A percentile compares a stretch with the other conserved stretches of the same genome.
These are phyloP conservation scores for Botrytis squamosa DNA, from an alignment of 2,329 filamentous ascomycete genomes.

Conservation along the genomic window DNA sequence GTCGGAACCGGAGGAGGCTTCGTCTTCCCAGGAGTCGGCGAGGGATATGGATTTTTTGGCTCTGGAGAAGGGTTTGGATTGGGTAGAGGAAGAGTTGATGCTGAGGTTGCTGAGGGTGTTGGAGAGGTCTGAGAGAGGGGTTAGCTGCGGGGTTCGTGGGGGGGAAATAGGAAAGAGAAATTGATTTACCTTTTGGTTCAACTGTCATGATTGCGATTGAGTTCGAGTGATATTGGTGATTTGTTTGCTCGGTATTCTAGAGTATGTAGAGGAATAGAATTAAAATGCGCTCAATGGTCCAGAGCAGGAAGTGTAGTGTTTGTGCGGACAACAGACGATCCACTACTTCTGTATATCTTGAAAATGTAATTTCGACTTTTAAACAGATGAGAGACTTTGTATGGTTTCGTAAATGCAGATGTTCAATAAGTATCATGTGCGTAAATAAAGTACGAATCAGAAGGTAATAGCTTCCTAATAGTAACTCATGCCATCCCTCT, in stretches of 20 bases:
- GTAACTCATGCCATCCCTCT: background rate
- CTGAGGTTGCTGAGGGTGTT: constrained; percentile 29
- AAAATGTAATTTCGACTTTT: background rate
- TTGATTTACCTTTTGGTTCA: constrained; percentile 14
- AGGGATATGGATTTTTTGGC: constrained; percentile 41
- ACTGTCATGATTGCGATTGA: constrained; percentile 17
- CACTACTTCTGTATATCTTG: background rate
- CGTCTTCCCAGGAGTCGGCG: constrained; percentile 80
- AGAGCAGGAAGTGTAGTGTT: background rate
- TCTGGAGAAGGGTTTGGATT: background rate
- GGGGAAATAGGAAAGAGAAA: background rate
- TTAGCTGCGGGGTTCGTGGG: background rate
- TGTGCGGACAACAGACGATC: background rate
- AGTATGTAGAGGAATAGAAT: background rate
- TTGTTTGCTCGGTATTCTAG: background rate
- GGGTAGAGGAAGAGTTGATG: constrained; percentile 29
- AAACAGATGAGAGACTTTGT: background rate
- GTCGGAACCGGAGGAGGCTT: constrained; percentile 47
- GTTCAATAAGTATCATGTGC: background rate
- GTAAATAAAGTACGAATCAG: background rate
- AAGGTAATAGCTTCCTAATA: background rate
- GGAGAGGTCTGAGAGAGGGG: constrained; percentile 33
- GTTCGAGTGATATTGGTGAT: background rate
- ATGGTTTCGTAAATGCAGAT: background rate
- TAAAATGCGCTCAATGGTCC: background rate